These are phyloP conservation scores for Yamadazyma olivae DNA, from an alignment of 805 yeast species.

Conservation along the genomic window DNA sequence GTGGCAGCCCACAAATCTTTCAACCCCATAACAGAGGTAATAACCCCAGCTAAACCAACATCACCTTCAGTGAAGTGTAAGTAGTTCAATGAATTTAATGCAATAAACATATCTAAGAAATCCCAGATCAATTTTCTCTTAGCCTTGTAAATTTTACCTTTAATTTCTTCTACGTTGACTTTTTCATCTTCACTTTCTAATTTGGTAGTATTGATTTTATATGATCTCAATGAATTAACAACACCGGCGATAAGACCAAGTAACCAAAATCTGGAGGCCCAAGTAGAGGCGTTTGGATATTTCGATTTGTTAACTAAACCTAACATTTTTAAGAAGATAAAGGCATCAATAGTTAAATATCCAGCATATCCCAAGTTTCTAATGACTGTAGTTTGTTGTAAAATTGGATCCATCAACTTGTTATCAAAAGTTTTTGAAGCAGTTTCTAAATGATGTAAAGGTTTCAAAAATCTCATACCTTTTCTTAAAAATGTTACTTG, in stretches of 20 bases:
- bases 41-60: slow-evolving; percentile 79
- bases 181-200: slow-evolving; percentile 24
- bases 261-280: slow-evolving; percentile 75
- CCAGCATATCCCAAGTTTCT: slow-evolving; percentile 62
- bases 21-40: slow-evolving; percentile 77
- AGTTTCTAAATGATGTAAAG: slow-evolving; percentile 66
- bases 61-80: slow-evolving; percentile 71
- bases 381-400: slow-evolving; percentile 49
- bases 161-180: slow-evolving; percentile 34
- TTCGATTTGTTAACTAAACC: slow-evolving; percentile 50
- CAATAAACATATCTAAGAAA: slow-evolving; percentile 69
- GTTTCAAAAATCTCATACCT: slow-evolving; percentile 80
- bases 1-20: slow-evolving; percentile 65
- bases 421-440: slow-evolving; percentile 67
- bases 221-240: slow-evolving; percentile 52
- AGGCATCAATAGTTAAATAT: slow-evolving; percentile 61
- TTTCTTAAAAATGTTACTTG: slow-evolving; percentile 74
- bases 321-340: slow-evolving; percentile 58
- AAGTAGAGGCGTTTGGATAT: slow-evolving; percentile 49
- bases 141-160: slow-evolving; percentile 45
- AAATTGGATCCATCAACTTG: slow-evolving; percentile 61
- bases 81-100: slow-evolving; percentile 61
- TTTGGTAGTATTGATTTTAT: slow-evolving; percentile 44
- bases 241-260: slow-evolving; percentile 64
- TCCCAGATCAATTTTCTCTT: slow-evolving; percentile 74